These are phyloP conservation scores for Geotrichum cucujoidarum DNA, from an alignment of 1,139 yeast genomes.

Conservation along the genomic window DNA sequence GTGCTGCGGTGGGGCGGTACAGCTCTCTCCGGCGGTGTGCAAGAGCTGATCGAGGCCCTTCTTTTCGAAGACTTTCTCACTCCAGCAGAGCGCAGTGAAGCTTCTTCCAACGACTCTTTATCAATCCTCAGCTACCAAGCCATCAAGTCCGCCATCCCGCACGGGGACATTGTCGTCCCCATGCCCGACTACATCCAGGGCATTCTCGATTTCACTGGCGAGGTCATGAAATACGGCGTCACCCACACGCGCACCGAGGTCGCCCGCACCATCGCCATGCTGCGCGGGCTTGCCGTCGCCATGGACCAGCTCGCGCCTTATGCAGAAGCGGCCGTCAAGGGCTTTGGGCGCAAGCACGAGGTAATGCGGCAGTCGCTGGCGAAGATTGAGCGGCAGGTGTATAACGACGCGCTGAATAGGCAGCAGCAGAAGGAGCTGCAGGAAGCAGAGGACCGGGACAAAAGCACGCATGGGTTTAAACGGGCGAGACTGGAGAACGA, in stretches of 20 bases:
- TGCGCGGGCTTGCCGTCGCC: constrained; percentile 21
- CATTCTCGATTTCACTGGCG: constrained; percentile 43
- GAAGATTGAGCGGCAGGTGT: constrained; percentile 5
- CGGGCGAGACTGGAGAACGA: too few relatives aligned
- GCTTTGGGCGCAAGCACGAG: background rate
- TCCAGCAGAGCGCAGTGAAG: background rate
- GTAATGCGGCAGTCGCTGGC: background rate
- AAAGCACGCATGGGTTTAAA: too few relatives aligned
- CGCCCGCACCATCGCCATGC: constrained; percentile 20
- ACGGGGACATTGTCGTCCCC: constrained; percentile 19
- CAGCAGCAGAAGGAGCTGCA: background rate
- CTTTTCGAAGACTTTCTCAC: constrained; percentile 37
- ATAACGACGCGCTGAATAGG: background rate
- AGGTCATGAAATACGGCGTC: constrained; percentile 41
- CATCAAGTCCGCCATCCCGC: background rate
- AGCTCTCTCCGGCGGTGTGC: constrained; percentile 28
- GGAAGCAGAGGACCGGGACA: too few relatives aligned
- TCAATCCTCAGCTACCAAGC: constrained; percentile 12
- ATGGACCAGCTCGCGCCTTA: constrained; percentile 15
- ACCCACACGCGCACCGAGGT: constrained; percentile 18
- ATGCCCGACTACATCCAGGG: constrained; percentile 40
- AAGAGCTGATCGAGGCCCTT: constrained; percentile 43
- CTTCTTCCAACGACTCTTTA: background rate
- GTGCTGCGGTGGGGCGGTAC: constrained; percentile 12
- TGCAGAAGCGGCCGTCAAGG: background rate